These are phyloP conservation scores for Lactarius trivialis DNA, from an alignment of 768 basidiomycete genomes.

Conservation along the genomic window DNA sequence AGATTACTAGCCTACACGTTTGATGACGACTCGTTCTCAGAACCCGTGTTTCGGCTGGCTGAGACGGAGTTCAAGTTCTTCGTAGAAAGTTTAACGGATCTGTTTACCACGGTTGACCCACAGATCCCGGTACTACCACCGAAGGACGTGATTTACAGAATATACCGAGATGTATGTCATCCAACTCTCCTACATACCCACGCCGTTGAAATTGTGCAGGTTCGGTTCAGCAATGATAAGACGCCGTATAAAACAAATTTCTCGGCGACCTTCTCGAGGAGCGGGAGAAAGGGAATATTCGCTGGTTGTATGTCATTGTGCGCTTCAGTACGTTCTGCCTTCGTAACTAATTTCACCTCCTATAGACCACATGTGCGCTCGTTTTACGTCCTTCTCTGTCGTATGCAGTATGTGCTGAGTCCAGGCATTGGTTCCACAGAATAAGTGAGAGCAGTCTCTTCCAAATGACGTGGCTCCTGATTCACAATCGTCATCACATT, in stretches of 20 bases:
- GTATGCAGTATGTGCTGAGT: not conserved
- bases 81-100: slow-evolving; percentile 60
- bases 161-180: slow-evolving; percentile 76
- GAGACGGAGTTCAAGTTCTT: slow-evolving; percentile 90
- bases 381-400: not conserved
- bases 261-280: slow-evolving; percentile 80
- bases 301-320: slow-evolving; percentile 60
- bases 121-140: slow-evolving; percentile 85
- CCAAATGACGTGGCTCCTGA: not conserved
- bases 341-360: not conserved
- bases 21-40: slow-evolving; percentile 32
- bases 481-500: not conserved
- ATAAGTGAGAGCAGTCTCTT: slow-evolving; percentile 22
- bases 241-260: slow-evolving; percentile 89
- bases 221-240: slow-evolving; percentile 90
- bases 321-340: not conserved
- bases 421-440: slow-evolving; percentile 18
- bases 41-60: slow-evolving; percentile 72
- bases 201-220: slow-evolving; percentile 33
- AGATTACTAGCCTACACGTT: not conserved
- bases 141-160: slow-evolving; percentile 87
- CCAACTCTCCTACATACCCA: not conserved
- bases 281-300: slow-evolving; percentile 86
- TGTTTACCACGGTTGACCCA: slow-evolving; percentile 65
- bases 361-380: slow-evolving; percentile 57